Base-by-base conservation (phyloP, 768 basidiomycete genomes). In the Heimioporus sp. region DNA sequence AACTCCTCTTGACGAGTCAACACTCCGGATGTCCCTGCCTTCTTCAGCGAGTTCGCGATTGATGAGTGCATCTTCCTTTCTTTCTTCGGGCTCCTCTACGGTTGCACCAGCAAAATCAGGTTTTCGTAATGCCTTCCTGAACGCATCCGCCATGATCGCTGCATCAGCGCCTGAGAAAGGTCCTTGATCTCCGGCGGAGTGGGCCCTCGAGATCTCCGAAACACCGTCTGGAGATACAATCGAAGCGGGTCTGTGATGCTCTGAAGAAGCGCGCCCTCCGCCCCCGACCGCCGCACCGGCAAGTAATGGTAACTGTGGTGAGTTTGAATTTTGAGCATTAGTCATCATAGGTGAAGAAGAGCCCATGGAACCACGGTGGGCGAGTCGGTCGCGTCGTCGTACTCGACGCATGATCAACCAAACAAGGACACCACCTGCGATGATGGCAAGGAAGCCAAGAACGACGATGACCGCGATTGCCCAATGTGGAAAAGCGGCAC, bases 121-220 rank as follows among this genome's bases (percentile, higher is more conserved):
- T 67, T 92, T 92, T 66, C 92, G 79, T 63, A 96, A 74, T 57
- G 88, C 89, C 67, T 87, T 83, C 62, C 93, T 78, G 72, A 95
- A 96, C 7, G 93, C 93, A 73, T 92, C 86, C 37, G 92, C 92
- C 83, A 95, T 90, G 65, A 93, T 89, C 36, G 90, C 90, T 48
- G 93, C 93, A 69, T 96, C 92, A 19, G 87, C 85, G 17, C 82
- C 85, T 41, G 85, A 86, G 70, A 94, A 87, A 10, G 84, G 86
- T 11, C 81, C 88, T 39, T 81, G 74, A 48, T 85, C 84, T 48
- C 82, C 81, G 43, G 78, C 74, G 37, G 81, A 82, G 36, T 79
- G 80, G 10, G 78, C 68, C 43, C 80, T 76, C 30, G 86, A 87
- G 43, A 84, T 81, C 8, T 82, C 84, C 43, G 90, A 91, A 43